Conservation (phyloP, 2,329 filamentous ascomycete genomes). For the Cercospora sp. region DNA sequence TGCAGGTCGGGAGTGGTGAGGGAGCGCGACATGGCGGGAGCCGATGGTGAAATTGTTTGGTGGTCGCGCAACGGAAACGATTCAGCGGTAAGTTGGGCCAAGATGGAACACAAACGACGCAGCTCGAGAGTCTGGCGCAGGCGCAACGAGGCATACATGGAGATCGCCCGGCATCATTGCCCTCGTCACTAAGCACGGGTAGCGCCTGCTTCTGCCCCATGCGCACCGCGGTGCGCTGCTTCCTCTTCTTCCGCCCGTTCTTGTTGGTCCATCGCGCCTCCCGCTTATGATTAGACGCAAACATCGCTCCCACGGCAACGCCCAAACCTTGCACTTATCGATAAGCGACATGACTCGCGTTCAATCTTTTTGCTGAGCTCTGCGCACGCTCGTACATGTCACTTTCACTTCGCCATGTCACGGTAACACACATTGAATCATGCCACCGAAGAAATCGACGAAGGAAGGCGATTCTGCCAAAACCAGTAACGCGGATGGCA, state of each 20-base stretch:
- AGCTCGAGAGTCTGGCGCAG: conserved; percentile 18
- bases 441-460: not conserved
- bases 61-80: conserved; percentile 5
- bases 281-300: conserved; percentile 1
- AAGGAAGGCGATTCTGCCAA: conserved; percentile 1
- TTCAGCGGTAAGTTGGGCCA: conserved; percentile 15
- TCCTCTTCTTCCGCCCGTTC: not conserved
- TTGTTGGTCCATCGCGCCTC: not conserved
- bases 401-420: not conserved
- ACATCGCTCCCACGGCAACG: conserved; percentile 4
- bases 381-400: not conserved
- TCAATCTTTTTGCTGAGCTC: conserved; percentile 3
- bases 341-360: not conserved
- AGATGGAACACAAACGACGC: conserved; percentile 20
- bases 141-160: conserved; percentile 25
- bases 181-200: not conserved
- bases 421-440: not conserved
- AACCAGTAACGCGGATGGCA: not conserved
- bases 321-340: not conserved
- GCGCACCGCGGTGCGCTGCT: not conserved
- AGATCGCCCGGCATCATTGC: not conserved
- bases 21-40: conserved; percentile 7
- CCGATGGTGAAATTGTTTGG: conserved; percentile 1
- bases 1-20: conserved; percentile 21
- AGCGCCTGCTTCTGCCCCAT: conserved; percentile 10